These are phyloP conservation scores for Suillus subalutaceus DNA, from an alignment of 768 basidiomycete genomes.

Conservation along the genomic window DNA sequence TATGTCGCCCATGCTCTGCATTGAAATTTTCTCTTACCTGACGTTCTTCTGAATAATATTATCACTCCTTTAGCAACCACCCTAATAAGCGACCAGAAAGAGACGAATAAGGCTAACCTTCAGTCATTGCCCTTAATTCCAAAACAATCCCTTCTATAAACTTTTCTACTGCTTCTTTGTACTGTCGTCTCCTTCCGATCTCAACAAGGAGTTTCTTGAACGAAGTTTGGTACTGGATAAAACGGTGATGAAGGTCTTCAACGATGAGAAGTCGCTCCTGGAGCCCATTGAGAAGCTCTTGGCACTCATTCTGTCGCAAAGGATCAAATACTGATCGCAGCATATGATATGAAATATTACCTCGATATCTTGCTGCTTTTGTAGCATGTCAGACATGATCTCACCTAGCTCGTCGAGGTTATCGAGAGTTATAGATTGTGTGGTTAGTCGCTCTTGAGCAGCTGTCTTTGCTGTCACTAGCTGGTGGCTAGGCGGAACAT, in stretches of 20 bases:
- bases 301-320: constrained; percentile 47
- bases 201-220: constrained; percentile 77
- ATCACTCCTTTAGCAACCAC: constrained; percentile 1
- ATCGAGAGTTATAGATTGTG: constrained; percentile 52
- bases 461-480: constrained; percentile 47
- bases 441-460: constrained; percentile 50
- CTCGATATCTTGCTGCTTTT: constrained; percentile 69
- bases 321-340: neutral
- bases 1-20: constrained; percentile 67
- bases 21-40: constrained; percentile 69
- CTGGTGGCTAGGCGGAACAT: constrained; percentile 45
- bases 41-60: constrained; percentile 59
- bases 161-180: constrained; percentile 65
- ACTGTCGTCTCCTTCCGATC: constrained; percentile 67
- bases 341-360: constrained; percentile 36
- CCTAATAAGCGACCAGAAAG: neutral
- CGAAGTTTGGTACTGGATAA: constrained; percentile 68
- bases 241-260: constrained; percentile 66
- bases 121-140: constrained; percentile 65
- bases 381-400: constrained; percentile 79
- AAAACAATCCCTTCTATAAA: constrained; percentile 67
- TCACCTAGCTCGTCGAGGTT: constrained; percentile 78
- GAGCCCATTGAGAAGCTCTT: constrained; percentile 55
- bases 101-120: constrained; percentile 46
- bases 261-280: constrained; percentile 65